phyloP scores from a whole-genome alignment of 257 asterid genomes.

The Forsythia suspensa region DNA sequence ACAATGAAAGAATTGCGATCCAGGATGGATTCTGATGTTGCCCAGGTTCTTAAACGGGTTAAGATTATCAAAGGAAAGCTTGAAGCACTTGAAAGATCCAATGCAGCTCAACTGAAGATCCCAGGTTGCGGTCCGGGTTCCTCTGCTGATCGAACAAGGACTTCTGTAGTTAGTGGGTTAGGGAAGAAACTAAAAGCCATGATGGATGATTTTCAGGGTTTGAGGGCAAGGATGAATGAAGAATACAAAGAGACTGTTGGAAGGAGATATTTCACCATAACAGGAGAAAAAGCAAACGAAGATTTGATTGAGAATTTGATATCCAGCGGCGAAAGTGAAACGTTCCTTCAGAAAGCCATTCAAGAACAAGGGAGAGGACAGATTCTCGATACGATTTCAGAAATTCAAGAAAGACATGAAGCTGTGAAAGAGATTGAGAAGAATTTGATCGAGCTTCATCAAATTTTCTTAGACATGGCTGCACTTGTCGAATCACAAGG shows the following conservation, averaged over 20 bases:
- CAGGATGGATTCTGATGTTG: background rate
- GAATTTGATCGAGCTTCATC: constrained; percentile 3
- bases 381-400: background rate
- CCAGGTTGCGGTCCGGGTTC: background rate
- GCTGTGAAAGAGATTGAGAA: background rate
- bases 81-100: background rate
- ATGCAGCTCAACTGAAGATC: background rate
- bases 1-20: background rate
- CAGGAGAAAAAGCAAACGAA: background rate
- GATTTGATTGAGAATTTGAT: constrained; percentile 1
- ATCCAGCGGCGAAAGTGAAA: background rate
- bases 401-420: background rate
- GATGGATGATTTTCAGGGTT: constrained; percentile 3
- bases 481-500: background rate
- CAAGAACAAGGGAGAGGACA: background rate
- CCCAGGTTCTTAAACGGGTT: constrained; percentile 3
- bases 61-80: background rate
- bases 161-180: background rate
- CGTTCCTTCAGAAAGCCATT: background rate
- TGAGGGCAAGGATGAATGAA: background rate
- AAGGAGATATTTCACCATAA: background rate
- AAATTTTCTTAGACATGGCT: background rate
- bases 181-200: background rate
- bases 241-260: background rate
- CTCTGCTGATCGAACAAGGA: background rate